These are phyloP conservation scores for Adansonia gregorii DNA, from an alignment of 441 rosid species.

Conservation along the genomic window DNA sequence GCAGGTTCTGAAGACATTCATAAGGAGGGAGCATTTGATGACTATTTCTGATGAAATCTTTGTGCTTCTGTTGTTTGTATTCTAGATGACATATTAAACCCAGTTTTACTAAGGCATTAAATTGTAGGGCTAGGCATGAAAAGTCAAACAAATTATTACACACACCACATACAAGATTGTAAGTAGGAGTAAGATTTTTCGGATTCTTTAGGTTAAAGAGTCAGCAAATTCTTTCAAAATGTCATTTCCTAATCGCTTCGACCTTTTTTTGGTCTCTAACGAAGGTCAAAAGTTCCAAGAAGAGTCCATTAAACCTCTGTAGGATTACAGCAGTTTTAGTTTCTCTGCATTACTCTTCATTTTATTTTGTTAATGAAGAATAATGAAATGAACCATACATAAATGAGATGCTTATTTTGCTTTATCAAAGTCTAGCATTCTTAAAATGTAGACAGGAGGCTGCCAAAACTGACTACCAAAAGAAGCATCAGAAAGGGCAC, in stretches of 20 bases:
- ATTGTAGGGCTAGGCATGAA: neutral
- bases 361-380: constrained; percentile 13
- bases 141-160: neutral
- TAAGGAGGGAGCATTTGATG: constrained; percentile 55
- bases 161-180: neutral
- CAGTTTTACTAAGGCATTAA: neutral
- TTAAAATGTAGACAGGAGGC: neutral
- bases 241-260: neutral
- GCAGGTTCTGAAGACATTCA: constrained; percentile 67
- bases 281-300: constrained; percentile 18
- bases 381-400: constrained; percentile 1
- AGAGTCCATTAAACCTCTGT: neutral
- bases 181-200: constrained; percentile 6
- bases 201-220: constrained; percentile 3
- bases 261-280: neutral
- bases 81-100: neutral
- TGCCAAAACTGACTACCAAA: neutral
- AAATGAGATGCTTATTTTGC: constrained; percentile 16
- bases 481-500: neutral
- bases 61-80: neutral
- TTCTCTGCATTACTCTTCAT: neutral
- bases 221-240: neutral
- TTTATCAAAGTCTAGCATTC: constrained; percentile 27
- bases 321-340: neutral
- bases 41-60: neutral